Evolutionary conservation across 352 stramenopile species (phyloP).

Genomic region (Globisporangium uncinulatum): DNA sequence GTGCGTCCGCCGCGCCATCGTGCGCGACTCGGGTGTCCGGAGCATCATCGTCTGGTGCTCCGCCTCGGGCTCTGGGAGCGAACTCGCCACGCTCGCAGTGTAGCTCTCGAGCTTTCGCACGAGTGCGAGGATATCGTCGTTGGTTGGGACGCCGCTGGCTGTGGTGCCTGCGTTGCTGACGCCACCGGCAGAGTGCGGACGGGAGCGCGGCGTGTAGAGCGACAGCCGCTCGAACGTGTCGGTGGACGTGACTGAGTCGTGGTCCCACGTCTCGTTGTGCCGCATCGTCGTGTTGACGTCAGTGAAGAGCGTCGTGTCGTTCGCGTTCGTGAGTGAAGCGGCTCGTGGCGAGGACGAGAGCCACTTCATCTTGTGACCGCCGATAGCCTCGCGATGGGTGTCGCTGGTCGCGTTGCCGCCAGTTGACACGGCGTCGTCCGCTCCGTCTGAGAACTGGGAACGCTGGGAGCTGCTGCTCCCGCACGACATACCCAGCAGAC

Average conservation of each 20-base stretch:
- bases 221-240: conserved; percentile 23
- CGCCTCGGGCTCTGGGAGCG: conserved; percentile 2
- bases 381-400: conserved; percentile 1
- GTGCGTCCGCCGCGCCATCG: background rate
- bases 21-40: conserved; percentile 7
- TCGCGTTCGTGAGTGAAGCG: conserved; percentile 6
- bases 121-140: conserved; percentile 15
- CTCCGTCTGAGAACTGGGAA: background rate
- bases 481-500: conserved; percentile 22
- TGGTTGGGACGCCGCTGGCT: conserved; percentile 2
- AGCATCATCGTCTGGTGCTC: conserved; percentile 9
- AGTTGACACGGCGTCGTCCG: background rate
- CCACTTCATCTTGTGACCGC: conserved; percentile 14
- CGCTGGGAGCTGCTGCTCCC: conserved; percentile 14
- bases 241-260: conserved; percentile 25
- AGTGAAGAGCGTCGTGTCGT: conserved; percentile 22
- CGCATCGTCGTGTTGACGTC: conserved; percentile 35
- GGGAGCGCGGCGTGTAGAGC: conserved; percentile 6
- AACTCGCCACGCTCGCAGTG: background rate
- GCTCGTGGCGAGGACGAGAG: conserved; percentile 15
- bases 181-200: background rate
- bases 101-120: conserved; percentile 15
- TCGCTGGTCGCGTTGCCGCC: conserved; percentile 12
- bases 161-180: background rate
- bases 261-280: conserved; percentile 24